A percentile compares a stretch with the other conserved stretches of the same genome.
These are phyloP conservation scores for Phytophthora foliorum DNA, from an alignment of 352 stramenopile species.

Conservation along the genomic window DNA sequence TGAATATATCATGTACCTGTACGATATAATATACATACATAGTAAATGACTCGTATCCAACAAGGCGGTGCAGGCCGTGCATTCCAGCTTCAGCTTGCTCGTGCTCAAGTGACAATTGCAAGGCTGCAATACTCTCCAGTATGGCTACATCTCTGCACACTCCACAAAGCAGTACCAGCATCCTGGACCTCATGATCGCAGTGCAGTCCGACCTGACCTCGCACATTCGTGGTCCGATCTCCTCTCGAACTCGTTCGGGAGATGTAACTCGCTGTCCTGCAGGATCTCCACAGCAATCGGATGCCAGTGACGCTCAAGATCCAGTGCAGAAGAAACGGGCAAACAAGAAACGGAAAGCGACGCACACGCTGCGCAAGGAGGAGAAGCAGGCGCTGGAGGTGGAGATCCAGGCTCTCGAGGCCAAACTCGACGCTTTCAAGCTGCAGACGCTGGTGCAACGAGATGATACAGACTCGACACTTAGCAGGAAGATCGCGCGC, in stretches of 20 bases:
- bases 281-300: not conserved
- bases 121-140: not conserved
- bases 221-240: not conserved
- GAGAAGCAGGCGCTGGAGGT: constrained; percentile 30
- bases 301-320: constrained; percentile 3
- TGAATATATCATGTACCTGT: not conserved
- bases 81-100: constrained; percentile 16
- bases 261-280: not conserved
- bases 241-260: not conserved
- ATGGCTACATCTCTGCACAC: constrained; percentile 11
- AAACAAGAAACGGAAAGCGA: constrained; percentile 36
- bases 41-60: constrained; percentile 11
- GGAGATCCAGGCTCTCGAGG: constrained; percentile 23
- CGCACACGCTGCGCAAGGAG: constrained; percentile 35
- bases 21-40: not conserved
- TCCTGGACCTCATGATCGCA: constrained; percentile 14
- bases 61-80: not conserved
- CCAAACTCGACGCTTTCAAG: constrained; percentile 37
- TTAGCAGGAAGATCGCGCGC: constrained; percentile 7
- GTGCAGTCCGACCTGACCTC: constrained; percentile 8
- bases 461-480: constrained; percentile 12
- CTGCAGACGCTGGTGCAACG: constrained; percentile 22
- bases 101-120: not conserved
- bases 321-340: constrained; percentile 26
- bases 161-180: not conserved